Conservation (phyloP, 768 basidiomycete genomes). For the Tricholoma flavovirens region DNA sequence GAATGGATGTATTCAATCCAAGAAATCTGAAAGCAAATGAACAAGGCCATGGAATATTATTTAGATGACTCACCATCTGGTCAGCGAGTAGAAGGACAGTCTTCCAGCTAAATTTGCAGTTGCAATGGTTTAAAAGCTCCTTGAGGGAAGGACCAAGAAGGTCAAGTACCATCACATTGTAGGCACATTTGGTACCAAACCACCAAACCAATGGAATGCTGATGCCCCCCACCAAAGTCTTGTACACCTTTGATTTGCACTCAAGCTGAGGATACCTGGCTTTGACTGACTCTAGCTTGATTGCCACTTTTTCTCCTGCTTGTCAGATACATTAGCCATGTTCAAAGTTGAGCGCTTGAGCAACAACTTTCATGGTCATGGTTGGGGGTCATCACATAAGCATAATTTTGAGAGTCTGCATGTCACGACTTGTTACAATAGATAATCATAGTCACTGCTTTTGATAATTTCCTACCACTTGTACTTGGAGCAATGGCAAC, state of each 20-base stretch:
- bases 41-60: too few species aligned
- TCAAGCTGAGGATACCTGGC: constrained; percentile 99
- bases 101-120: constrained; percentile 86
- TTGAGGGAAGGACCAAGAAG: constrained; percentile 89
- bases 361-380: background rate
- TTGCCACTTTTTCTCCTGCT: too few species aligned
- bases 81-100: too few species aligned
- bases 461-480: too few species aligned
- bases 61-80: too few species aligned
- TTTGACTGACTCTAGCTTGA: constrained; percentile 95
- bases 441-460: too few species aligned
- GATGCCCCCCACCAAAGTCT: constrained; percentile 96
- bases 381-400: background rate
- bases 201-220: constrained; percentile 97
- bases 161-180: constrained; percentile 99
- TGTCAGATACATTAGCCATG: too few species aligned
- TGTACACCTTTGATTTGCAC: constrained; percentile 92
- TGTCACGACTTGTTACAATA: too few species aligned
- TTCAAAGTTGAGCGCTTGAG: constrained; percentile 1
- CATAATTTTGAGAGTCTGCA: background rate
- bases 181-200: constrained; percentile 94
- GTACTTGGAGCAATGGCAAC: background rate
- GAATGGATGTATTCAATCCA: too few species aligned
- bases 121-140: constrained; percentile 93
- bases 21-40: too few species aligned